phyloP scores from a whole-genome alignment of 345 rosid genomes.

The Abelmoschus esculentus region DNA sequence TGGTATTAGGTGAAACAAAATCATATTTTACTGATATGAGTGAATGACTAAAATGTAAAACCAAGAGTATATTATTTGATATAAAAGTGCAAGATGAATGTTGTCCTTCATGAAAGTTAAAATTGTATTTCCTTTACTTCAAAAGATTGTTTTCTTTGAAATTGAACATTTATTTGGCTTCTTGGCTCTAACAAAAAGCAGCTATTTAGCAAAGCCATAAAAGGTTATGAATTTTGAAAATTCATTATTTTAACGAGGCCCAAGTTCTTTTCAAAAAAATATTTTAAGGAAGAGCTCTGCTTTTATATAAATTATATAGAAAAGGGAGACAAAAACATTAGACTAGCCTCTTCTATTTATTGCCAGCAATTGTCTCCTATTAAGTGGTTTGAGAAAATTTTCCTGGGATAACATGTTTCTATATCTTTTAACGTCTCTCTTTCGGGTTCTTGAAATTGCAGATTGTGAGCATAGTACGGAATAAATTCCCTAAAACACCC shows the following conservation, averaged over 20 bases:
- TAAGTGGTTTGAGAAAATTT: neutral
- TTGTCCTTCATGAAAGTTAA: too few relatives aligned
- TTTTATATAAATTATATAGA: neutral
- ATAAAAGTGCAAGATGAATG: neutral
- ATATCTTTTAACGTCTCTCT: neutral
- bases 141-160: neutral
- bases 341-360: neutral
- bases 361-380: neutral
- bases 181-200: neutral
- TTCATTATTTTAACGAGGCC: neutral
- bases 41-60: neutral
- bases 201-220: too few relatives aligned
- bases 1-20: neutral
- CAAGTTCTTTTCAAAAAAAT: neutral
- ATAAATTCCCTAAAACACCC: constrained; percentile 69
- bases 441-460: constrained; percentile 23
- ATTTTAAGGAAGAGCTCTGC: neutral
- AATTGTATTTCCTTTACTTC: neutral
- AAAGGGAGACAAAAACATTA: neutral
- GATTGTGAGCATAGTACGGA: constrained; percentile 57
- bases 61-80: neutral
- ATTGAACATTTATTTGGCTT: neutral
- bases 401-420: neutral
- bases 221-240: neutral
- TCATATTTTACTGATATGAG: neutral